Evolutionary conservation across 371 early-diverging fungal genomes (phyloP).

Genomic region (Lichtheimia ornata): DNA sequence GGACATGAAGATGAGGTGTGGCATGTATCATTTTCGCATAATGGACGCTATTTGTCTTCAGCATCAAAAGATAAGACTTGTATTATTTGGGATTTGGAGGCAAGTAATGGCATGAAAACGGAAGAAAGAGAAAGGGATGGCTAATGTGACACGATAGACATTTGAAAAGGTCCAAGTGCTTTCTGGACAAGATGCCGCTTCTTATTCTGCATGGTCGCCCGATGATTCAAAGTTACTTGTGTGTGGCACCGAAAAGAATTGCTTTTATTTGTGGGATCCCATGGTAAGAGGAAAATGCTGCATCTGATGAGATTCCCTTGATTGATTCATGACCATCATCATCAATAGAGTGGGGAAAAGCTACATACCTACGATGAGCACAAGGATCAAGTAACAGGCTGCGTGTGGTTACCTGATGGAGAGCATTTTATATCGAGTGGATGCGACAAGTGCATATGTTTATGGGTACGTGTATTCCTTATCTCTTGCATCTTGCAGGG

Average conservation of each 20-base stretch:
- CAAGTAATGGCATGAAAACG: constrained; percentile 19
- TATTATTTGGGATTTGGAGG: constrained; percentile 86
- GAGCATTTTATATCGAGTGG: constrained; percentile 78
- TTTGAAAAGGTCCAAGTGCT: constrained; percentile 36
- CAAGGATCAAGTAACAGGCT: constrained; percentile 74
- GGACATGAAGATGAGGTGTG: constrained; percentile 95
- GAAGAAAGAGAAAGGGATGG: background rate
- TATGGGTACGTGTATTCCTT: constrained; percentile 60
- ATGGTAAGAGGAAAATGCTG: constrained; percentile 41
- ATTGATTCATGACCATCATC: background rate
- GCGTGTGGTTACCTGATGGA: constrained; percentile 84
- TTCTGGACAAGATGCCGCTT: constrained; percentile 60
- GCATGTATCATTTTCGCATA: constrained; percentile 89
- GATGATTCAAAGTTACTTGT: constrained; percentile 77
- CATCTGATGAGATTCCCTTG: background rate
- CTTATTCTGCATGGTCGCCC: constrained; percentile 91
- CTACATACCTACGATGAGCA: constrained; percentile 59
- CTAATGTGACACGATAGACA: constrained; percentile 28
- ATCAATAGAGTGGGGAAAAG: constrained; percentile 55
- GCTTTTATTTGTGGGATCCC: constrained; percentile 82
- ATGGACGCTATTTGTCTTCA: constrained; percentile 86
- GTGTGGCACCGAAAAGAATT: constrained; percentile 74
- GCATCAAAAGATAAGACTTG: constrained; percentile 86
- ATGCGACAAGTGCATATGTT: constrained; percentile 70
- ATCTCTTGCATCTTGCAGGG: background rate